Evolutionary conservation across 768 basidiomycete genomes (phyloP).

Genomic region (Pulveroboletus sp.): DNA sequence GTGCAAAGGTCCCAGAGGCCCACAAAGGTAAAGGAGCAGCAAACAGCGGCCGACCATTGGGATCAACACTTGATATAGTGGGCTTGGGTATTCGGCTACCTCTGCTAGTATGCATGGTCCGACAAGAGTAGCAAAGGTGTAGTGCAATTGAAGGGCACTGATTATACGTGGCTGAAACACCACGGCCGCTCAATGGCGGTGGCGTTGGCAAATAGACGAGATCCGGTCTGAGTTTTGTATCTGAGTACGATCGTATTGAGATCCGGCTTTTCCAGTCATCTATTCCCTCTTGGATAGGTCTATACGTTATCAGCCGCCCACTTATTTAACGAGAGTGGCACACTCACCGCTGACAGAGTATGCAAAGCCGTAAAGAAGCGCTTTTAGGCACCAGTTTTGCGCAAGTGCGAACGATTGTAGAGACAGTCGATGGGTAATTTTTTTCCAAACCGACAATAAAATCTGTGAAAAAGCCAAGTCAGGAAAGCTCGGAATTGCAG

Average conservation of each 20-base stretch:
- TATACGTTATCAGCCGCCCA: conserved; percentile 21
- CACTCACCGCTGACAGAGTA: conserved; percentile 60
- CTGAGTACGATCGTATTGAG: conserved; percentile 54
- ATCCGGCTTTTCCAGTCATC: conserved; percentile 73
- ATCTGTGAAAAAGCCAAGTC: conserved; percentile 37
- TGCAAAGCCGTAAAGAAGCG: conserved; percentile 44
- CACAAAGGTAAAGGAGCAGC: conserved; percentile 29
- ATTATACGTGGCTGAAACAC: not conserved
- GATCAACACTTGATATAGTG: not conserved
- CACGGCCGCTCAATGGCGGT: not conserved
- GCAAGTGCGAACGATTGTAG: conserved; percentile 76
- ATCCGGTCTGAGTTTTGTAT: conserved; percentile 15
- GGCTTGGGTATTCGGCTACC: conserved; percentile 40
- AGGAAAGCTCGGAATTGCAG: not conserved
- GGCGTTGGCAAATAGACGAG: conserved; percentile 5
- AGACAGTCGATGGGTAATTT: conserved; percentile 84
- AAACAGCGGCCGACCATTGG: conserved; percentile 6
- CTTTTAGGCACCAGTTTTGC: conserved; percentile 70
- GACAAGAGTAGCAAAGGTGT: conserved; percentile 59
- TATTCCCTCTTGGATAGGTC: conserved; percentile 58
- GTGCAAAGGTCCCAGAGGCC: conserved; percentile 20
- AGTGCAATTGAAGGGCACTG: conserved; percentile 31
- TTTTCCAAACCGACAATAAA: conserved; percentile 77
- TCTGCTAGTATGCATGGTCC: conserved; percentile 55
- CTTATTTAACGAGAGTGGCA: not conserved